Conservation (phyloP, 495 filamentous ascomycete genomes). For the Hyaloscypha variabilis region DNA sequence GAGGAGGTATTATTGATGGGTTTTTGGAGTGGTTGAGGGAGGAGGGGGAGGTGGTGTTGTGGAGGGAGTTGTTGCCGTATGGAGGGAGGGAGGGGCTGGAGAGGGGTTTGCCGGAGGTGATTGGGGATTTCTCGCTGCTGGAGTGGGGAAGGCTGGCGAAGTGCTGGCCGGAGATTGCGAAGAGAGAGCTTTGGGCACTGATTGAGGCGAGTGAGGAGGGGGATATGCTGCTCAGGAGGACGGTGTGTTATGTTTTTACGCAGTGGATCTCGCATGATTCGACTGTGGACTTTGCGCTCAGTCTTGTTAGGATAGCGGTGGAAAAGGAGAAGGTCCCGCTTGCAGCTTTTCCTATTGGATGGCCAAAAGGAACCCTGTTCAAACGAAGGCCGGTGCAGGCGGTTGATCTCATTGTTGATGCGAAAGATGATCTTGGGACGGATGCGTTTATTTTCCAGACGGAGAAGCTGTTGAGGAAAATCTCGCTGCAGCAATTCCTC, state of each 20-base stretch:
- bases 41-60: not conserved
- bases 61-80: not conserved
- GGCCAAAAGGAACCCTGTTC: not conserved
- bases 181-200: not conserved
- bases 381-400: constrained; percentile 7
- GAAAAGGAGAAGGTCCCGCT: constrained; percentile 8
- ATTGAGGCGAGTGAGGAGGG: not conserved
- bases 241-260: not conserved
- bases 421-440: constrained; percentile 11
- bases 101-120: not conserved
- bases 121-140: not conserved
- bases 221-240: not conserved
- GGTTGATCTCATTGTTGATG: constrained; percentile 24
- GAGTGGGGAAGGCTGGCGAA: constrained; percentile 11
- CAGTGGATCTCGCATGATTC: not conserved
- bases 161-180: constrained; percentile 8
- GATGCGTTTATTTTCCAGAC: constrained; percentile 9
- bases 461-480: constrained; percentile 21
- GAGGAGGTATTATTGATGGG: constrained; percentile 1
- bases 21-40: not conserved
- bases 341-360: not conserved
- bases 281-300: not conserved
- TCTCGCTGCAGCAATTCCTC: constrained; percentile 20
- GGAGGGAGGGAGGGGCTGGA: not conserved
- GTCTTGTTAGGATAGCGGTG: not conserved